Conservation (phyloP, 1,284 basidiomycete genomes). For the Cerrena zonata region DNA sequence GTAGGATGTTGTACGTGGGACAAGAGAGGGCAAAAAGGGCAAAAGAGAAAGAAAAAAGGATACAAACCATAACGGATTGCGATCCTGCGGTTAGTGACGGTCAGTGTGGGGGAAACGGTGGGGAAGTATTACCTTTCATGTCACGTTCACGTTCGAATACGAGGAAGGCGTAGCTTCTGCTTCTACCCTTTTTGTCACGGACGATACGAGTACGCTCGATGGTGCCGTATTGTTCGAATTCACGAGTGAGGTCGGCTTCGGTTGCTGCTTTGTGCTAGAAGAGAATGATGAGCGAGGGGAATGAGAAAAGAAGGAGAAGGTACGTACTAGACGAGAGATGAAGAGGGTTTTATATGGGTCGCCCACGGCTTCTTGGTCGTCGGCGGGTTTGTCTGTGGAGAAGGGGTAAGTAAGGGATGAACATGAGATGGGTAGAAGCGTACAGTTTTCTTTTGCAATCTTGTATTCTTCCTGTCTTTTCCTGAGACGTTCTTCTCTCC, state of each 20-base stretch:
- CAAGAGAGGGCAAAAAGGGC: slow-evolving; percentile 5
- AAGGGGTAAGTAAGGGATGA: slow-evolving; percentile 9
- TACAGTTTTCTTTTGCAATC: slow-evolving; percentile 77
- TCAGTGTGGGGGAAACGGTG: slow-evolving; percentile 12
- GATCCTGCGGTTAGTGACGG: slow-evolving; percentile 18
- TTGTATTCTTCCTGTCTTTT: slow-evolving; percentile 76
- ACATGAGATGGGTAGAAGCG: slow-evolving; percentile 20
- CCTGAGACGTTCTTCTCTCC: slow-evolving; percentile 76
- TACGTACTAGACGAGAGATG: slow-evolving; percentile 80
- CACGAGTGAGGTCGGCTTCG: slow-evolving; percentile 85
- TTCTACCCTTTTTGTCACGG: slow-evolving; percentile 80
- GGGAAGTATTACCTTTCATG: slow-evolving; percentile 79
- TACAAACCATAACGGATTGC: slow-evolving; percentile 12
- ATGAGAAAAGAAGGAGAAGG: slow-evolving; percentile 4
- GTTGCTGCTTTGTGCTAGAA: slow-evolving; percentile 79
- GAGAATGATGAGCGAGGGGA: slow-evolving; percentile 20
- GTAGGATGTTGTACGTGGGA: slow-evolving; percentile 13
- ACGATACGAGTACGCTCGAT: slow-evolving; percentile 91
- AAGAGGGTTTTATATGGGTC: slow-evolving; percentile 99
- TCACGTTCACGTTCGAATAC: slow-evolving; percentile 97
- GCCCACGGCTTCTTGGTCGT: slow-evolving; percentile 88
- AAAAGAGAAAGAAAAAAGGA: slow-evolving; percentile 14
- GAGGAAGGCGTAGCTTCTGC: slow-evolving; percentile 92
- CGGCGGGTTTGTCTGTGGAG: slow-evolving; percentile 76
- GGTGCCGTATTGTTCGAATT: slow-evolving; percentile 92